Evolutionary conservation across 2,329 filamentous ascomycete genomes (phyloP), one percentile per base, ranked within the genome.

Genomic region (Aureobasidium sp.): DNA sequence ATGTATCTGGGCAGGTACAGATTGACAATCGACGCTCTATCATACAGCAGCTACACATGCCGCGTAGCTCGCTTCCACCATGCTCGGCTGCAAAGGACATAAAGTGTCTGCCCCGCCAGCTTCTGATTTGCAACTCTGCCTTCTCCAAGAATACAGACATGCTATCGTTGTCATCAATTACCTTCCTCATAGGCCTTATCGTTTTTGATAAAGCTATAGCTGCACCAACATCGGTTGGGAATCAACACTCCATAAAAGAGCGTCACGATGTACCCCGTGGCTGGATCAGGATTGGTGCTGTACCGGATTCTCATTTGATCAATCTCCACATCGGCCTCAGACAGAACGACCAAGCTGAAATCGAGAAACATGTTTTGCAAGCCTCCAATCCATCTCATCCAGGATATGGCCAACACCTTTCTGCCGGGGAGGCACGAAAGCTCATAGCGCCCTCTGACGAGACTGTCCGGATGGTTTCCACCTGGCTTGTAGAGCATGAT

Each of bases 311-410:
- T 3, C 46, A 48, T 9, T 12, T 9, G 6, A 77, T 85, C 64
- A 73, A 81, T 37, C 72, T 86, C 50, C 79, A 83, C 53, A 84
- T 86, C 67, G 83, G 80, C 32, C 70, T 86, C 63, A 84, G 80
- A 74, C 83, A 85, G 69, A 75, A 77, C 62, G 79, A 80, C 53
- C 82, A 84, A 62, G 76, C 78, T 23, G 78, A 80, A 66, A 73
- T 86, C 32, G 81, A 84, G 68, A 75, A 77, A 63, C 81, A 84
- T 66, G 73, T 85, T 5, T 74, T 78, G 60, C 77, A 83, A 71
- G 77, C 82, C 34, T 82, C 80, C 12, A 76, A 82, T 64, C 83
- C 83, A 8, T 74, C 72, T 12, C 80, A 84, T 67, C 62, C 70
- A 62, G 79, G 80, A 39, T 85, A 85, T 66, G 82, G 83, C 58